Evolutionary conservation across 2,329 filamentous ascomycete genomes (phyloP).

Genomic region (Fusarium sp.): DNA sequence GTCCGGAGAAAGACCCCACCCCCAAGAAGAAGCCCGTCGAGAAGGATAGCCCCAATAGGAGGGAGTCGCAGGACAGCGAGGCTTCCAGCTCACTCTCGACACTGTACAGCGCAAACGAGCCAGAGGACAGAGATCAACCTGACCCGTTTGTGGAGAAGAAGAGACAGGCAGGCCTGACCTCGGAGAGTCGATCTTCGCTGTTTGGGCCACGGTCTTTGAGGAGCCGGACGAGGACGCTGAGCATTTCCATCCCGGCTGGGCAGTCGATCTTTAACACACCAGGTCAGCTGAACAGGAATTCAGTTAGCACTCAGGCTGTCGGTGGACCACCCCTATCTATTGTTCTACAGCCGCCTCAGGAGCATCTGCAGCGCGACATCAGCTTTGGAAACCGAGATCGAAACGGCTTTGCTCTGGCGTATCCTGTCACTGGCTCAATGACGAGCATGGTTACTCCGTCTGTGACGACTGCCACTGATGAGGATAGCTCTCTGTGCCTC

Average conservation of each 20-base stretch:
- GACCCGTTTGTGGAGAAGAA: constrained; percentile 50
- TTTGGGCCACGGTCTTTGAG: constrained; percentile 34
- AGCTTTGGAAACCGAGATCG: constrained; percentile 21
- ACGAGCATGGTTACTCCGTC: constrained; percentile 44
- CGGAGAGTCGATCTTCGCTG: constrained; percentile 23
- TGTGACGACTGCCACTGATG: constrained; percentile 32
- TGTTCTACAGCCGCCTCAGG: constrained; percentile 33
- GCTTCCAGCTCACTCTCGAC: constrained; percentile 67
- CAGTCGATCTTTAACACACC: constrained; percentile 19
- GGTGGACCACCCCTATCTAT: constrained; percentile 33
- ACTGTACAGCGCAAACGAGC: constrained; percentile 66
- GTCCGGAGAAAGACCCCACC: neutral
- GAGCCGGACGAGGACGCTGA: constrained; percentile 38
- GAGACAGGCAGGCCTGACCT: neutral
- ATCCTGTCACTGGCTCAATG: constrained; percentile 38
- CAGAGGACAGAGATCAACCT: constrained; percentile 50
- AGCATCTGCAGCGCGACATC: constrained; percentile 20
- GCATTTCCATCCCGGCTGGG: constrained; percentile 24
- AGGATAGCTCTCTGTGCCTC: constrained; percentile 23
- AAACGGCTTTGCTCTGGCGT: constrained; percentile 33
- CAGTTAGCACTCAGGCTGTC: constrained; percentile 41
- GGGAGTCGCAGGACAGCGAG: constrained; percentile 55
- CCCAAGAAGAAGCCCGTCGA: constrained; percentile 14
- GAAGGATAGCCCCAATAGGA: constrained; percentile 37
- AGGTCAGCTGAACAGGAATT: constrained; percentile 34